Evolutionary conservation across 805 yeast genomes (phyloP).

Genomic region (Diddensiella caesifluorescens): DNA sequence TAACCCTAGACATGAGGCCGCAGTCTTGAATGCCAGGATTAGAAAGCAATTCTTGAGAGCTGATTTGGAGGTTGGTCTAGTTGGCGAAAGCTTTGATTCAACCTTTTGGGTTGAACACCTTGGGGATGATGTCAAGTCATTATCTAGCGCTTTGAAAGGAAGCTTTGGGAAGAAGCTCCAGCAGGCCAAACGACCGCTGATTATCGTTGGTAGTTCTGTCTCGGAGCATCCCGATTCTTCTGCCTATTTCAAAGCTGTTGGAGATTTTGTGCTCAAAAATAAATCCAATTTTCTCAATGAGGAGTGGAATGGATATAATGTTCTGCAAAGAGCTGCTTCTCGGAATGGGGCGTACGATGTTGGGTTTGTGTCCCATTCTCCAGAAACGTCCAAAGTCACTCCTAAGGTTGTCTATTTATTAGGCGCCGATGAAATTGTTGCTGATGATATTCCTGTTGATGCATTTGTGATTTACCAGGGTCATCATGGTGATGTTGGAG

Average conservation of each 20-base stretch:
- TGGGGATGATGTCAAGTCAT: slow-evolving; percentile 55
- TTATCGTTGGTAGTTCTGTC: slow-evolving; percentile 76
- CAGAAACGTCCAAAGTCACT: slow-evolving; percentile 41
- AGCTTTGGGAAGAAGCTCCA: slow-evolving; percentile 63
- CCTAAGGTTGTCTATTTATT: slow-evolving; percentile 76
- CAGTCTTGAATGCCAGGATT: slow-evolving; percentile 77
- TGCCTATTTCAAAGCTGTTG: slow-evolving; percentile 54
- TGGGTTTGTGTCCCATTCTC: slow-evolving; percentile 59
- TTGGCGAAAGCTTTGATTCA: slow-evolving; percentile 74
- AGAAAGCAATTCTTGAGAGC: slow-evolving; percentile 75
- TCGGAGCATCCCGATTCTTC: slow-evolving; percentile 60
- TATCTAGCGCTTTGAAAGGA: slow-evolving; percentile 58
- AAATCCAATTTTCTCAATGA: slow-evolving; percentile 56
- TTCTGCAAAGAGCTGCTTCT: slow-evolving; percentile 82
- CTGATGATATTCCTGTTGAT: slow-evolving; percentile 68
- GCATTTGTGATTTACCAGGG: slow-evolving; percentile 89
- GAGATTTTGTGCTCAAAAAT: slow-evolving; percentile 51
- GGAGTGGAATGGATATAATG: slow-evolving; percentile 77
- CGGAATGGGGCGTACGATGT: slow-evolving; percentile 81
- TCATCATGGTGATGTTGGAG: slow-evolving; percentile 88
- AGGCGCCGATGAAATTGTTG: slow-evolving; percentile 76
- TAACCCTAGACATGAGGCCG: slow-evolving; percentile 86
- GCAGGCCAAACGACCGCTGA: slow-evolving; percentile 65
- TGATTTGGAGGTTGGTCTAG: slow-evolving; percentile 56
- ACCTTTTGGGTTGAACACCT: slow-evolving; percentile 62